These are phyloP conservation scores for Hypoxylon sp. DNA, from an alignment of 2,329 filamentous ascomycete species.

Conservation along the genomic window DNA sequence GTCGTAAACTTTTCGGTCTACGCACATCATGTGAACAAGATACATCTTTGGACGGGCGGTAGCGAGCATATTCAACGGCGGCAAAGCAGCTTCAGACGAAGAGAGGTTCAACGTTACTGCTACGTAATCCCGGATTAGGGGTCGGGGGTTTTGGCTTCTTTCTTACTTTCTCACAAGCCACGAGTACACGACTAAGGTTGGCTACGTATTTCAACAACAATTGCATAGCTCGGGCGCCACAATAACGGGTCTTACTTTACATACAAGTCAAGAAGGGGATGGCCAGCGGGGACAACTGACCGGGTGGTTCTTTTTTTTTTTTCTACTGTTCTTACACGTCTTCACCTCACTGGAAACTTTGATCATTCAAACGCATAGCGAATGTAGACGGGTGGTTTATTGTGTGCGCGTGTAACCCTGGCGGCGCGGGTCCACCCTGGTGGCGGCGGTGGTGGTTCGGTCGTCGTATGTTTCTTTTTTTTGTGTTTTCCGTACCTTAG, in stretches of 20 bases:
- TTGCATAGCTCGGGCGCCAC: slow-evolving; percentile 35
- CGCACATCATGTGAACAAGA: slow-evolving; percentile 19
- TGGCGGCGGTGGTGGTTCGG: slow-evolving; percentile 11
- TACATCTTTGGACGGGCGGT: slow-evolving; percentile 4
- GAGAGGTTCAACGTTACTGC: background rate
- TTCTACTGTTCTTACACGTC: slow-evolving; percentile 25
- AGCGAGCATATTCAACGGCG: slow-evolving; percentile 18
- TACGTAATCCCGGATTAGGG: background rate
- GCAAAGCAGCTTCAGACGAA: no score
- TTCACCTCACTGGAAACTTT: slow-evolving; percentile 18
- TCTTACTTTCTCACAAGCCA: slow-evolving; percentile 18
- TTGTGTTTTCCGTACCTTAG: slow-evolving; percentile 3
- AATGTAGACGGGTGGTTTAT: slow-evolving; percentile 24
- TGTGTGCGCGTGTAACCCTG: slow-evolving; percentile 16
- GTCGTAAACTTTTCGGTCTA: slow-evolving; percentile 7
- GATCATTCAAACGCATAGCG: slow-evolving; percentile 32
- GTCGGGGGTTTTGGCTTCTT: slow-evolving; percentile 31
- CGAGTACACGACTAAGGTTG: slow-evolving; percentile 17
- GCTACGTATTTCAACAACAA: slow-evolving; percentile 20
- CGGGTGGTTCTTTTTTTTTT: slow-evolving; percentile 31
- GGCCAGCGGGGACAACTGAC: slow-evolving; percentile 1
- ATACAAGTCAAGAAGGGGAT: slow-evolving; percentile 12
- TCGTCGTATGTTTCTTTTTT: slow-evolving; percentile 28
- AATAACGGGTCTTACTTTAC: slow-evolving; percentile 15
- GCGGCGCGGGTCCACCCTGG: slow-evolving; percentile 3